These are phyloP conservation scores for Aspergillus ruber DNA, from an alignment of 2,329 filamentous ascomycete species.

Conservation along the genomic window DNA sequence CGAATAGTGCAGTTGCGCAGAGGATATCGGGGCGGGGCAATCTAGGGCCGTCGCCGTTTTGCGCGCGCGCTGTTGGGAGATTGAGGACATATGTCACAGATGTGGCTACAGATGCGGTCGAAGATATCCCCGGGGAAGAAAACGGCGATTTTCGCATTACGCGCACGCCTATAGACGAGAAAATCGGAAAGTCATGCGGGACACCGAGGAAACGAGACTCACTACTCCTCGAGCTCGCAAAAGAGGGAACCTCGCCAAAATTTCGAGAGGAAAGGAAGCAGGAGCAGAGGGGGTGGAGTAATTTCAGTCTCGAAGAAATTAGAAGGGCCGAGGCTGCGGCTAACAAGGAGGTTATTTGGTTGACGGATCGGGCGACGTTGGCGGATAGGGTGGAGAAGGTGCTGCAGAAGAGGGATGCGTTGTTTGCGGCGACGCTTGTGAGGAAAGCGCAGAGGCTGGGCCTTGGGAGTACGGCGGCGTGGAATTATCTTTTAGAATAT, in stretches of 20 bases:
- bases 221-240: background rate
- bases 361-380: slow-evolving; percentile 67
- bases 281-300: background rate
- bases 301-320: background rate
- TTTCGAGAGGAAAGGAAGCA: background rate
- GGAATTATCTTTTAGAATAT: slow-evolving; percentile 80
- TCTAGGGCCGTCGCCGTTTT: background rate
- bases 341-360: slow-evolving; percentile 53
- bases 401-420: slow-evolving; percentile 54
- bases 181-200: background rate
- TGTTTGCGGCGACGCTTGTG: slow-evolving; percentile 63
- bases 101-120: background rate
- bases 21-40: background rate
- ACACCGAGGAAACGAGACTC: background rate
- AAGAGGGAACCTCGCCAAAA: background rate
- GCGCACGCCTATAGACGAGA: background rate
- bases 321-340: slow-evolving; percentile 3
- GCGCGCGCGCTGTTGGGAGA: background rate
- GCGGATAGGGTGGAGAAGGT: slow-evolving; percentile 59
- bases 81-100: background rate
- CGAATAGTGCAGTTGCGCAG: background rate
- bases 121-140: background rate
- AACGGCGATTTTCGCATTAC: background rate
- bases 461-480: slow-evolving; percentile 64
- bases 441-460: slow-evolving; percentile 59